A percentile compares a stretch with the other conserved stretches of the same genome.
Conservation (phyloP, 1,284 basidiomycete genomes). For the Cryptococcus sp. region DNA sequence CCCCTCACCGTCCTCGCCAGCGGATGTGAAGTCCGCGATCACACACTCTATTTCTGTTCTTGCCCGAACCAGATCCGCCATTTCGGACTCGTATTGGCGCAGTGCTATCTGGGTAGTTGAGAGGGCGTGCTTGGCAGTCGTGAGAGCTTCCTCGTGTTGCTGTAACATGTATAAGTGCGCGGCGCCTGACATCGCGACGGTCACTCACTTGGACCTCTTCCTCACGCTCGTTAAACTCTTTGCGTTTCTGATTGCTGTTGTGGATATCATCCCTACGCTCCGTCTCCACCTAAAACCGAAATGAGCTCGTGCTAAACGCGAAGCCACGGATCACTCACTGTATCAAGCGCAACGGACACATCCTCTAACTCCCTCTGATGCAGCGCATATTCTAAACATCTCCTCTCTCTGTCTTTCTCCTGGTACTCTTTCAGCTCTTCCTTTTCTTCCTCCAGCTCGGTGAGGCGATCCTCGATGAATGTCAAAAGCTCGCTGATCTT, state of each 20-base stretch:
- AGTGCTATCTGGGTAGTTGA: constrained; percentile 61
- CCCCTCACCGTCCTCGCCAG: constrained; percentile 66
- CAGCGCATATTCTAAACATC: constrained; percentile 93
- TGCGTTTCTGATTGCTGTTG: constrained; percentile 73
- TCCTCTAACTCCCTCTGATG: constrained; percentile 90
- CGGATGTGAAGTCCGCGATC: constrained; percentile 74
- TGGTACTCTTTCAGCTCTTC: constrained; percentile 96
- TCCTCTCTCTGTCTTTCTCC: constrained; percentile 88
- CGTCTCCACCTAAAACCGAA: constrained; percentile 56
- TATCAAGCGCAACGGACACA: constrained; percentile 79
- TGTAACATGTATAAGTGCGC: constrained; percentile 39
- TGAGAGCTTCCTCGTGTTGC: constrained; percentile 73
- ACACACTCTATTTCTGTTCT: constrained; percentile 79
- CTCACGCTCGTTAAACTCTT: constrained; percentile 80
- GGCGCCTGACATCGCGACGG: background rate
- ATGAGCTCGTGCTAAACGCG: constrained; percentile 4
- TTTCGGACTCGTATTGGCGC: constrained; percentile 47
- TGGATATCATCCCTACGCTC: constrained; percentile 82
- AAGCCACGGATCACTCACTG: constrained; percentile 45
- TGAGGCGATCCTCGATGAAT: constrained; percentile 85
- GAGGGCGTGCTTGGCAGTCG: constrained; percentile 67
- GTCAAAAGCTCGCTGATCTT: constrained; percentile 89
- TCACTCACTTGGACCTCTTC: constrained; percentile 71
- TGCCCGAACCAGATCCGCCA: constrained; percentile 68
- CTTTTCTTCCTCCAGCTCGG: constrained; percentile 95